Evolutionary conservation across 2,329 filamentous ascomycete genomes (phyloP), one percentile per base, ranked within the genome.

Genomic region (Apiospora marii): DNA sequence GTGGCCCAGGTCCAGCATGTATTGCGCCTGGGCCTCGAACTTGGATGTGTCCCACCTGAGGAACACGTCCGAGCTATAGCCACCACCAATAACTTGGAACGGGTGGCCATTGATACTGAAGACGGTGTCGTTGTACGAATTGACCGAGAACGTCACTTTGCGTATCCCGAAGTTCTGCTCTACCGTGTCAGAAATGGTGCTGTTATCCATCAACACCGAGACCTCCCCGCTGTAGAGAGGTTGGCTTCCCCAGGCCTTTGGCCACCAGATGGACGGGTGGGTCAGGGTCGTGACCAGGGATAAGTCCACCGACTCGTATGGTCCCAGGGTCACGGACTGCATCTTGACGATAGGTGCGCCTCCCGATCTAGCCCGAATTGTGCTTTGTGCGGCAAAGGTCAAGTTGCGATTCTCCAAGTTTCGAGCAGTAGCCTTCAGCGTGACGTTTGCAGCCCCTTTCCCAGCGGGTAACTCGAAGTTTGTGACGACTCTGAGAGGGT

Each of bases 21-120:
- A 87, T 72, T 84, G 80, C 27, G 87, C 87, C 58, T 91, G 87
- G 0, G 81, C 77, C 19, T 80, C 81, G 44, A 91, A 85, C 37
- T 86, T 85, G 1, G 82, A 73, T 1, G 78, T 69, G 72, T 89
- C 84, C 81, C 88, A 92, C 7, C 90, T 87, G 5, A 92, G 80
- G 78, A 92, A 92, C 72, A 92, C 87, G 77, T 92, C 90, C 0
- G 90, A 84, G 0, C 87, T 83, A 74, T 92, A 92, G 0, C 90
- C 90, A 0, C 84, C 89, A 1, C 90, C 90, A 1, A 90, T 77
- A 3, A 92, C 89, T 72, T 90, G 88, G 78, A 92, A 92, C 0
- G 85, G 86, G 4, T 86, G 75, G 0, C 84, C 86, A 72, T 92
- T 92, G 74, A 92, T 80, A 19, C 76, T 82, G 77, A 91, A 92